Evolutionary conservation across 305 asterid genomes (phyloP).

Genomic region (Rubia peregrina): DNA sequence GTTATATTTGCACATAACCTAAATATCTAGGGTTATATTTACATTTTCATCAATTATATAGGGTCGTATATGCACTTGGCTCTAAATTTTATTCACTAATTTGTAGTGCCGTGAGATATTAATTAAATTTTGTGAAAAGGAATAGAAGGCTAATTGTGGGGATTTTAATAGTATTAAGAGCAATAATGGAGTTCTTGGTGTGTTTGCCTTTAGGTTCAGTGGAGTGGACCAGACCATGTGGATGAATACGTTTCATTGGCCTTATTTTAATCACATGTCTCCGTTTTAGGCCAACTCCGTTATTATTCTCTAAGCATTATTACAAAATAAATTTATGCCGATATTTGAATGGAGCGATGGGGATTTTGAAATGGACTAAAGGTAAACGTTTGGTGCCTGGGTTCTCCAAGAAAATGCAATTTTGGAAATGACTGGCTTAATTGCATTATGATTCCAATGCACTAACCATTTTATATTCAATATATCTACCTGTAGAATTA

Average conservation of each 20-base stretch:
- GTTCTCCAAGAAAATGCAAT: neutral
- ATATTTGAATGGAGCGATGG: neutral
- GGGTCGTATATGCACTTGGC: too few relatives aligned
- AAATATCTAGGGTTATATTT: too few relatives aligned
- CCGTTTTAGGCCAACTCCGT: constrained; percentile 15
- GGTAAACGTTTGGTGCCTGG: neutral
- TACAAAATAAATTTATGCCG: neutral
- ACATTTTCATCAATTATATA: too few relatives aligned
- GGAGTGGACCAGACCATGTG: constrained; percentile 44
- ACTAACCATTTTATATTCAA: too few relatives aligned
- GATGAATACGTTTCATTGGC: constrained; percentile 30
- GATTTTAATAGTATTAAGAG: neutral
- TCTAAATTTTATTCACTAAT: neutral
- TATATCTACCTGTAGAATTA: too few relatives aligned
- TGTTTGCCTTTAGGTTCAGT: constrained; percentile 23
- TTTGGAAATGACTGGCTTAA: neutral
- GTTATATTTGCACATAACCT: too few relatives aligned
- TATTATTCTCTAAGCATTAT: neutral
- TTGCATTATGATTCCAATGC: too few relatives aligned
- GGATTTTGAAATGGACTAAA: neutral
- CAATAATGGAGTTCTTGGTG: constrained; percentile 9
- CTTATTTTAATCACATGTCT: constrained; percentile 22
- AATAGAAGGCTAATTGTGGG: neutral
- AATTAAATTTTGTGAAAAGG: neutral
- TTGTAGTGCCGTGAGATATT: neutral